Conservation (phyloP, 768 basidiomycete genomes). For the Suillus cothurnatus region DNA sequence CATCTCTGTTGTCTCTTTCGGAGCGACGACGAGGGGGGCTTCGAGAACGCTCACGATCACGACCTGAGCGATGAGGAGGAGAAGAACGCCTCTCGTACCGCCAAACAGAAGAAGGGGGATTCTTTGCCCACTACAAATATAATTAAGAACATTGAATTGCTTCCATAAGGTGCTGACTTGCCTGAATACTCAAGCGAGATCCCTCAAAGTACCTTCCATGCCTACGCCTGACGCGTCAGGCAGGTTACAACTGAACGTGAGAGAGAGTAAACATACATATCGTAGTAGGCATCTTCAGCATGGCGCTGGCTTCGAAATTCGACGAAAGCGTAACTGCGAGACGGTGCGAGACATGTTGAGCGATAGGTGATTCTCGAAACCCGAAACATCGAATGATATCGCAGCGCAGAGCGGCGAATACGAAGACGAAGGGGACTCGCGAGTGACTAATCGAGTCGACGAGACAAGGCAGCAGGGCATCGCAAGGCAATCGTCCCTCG, state of each 20-base stretch:
- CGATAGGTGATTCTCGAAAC: slow-evolving; percentile 47
- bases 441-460: slow-evolving; percentile 33
- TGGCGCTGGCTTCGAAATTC: slow-evolving; percentile 79
- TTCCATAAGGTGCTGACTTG: slow-evolving; percentile 25
- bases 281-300: slow-evolving; percentile 83
- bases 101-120: slow-evolving; percentile 83
- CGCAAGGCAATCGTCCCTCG: slow-evolving; percentile 31
- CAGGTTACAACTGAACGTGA: not conserved
- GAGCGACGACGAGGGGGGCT: slow-evolving; percentile 49
- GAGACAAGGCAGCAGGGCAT: slow-evolving; percentile 26
- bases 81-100: slow-evolving; percentile 65
- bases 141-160: not conserved
- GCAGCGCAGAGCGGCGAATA: slow-evolving; percentile 26
- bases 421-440: slow-evolving; percentile 33
- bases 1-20: slow-evolving; percentile 37
- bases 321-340: slow-evolving; percentile 82
- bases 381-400: slow-evolving; percentile 37
- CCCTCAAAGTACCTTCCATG: slow-evolving; percentile 79
- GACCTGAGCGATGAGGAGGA: slow-evolving; percentile 38
- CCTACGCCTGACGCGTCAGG: slow-evolving; percentile 43
- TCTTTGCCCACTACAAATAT: slow-evolving; percentile 73
- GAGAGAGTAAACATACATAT: slow-evolving; percentile 57
- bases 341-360: slow-evolving; percentile 56
- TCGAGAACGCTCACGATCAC: slow-evolving; percentile 52
- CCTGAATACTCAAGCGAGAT: slow-evolving; percentile 74